Evolutionary conservation across 768 basidiomycete genomes (phyloP), one percentile per base, ranked within the genome.

Genomic region (Termitomyces sp.): DNA sequence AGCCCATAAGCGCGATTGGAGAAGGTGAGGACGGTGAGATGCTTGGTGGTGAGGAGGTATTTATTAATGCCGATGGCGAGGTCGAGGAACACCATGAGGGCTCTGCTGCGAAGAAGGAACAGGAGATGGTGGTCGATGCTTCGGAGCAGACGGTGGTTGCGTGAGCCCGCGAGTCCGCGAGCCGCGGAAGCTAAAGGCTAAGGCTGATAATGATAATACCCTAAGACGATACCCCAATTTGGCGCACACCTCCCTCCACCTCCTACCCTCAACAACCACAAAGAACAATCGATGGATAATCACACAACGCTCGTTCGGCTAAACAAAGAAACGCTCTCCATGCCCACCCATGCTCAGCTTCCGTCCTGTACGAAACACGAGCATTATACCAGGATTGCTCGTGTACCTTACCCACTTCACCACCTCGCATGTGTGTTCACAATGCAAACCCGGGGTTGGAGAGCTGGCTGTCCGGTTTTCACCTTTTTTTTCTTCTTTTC

Each of bases 391-490:
- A 42, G 57, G 57, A 48, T 37, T 52, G 48, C 43, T 38, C 50
- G 36, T 50, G 49, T 36, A 20, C 32, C 36, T 20, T 17, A 11
- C 10, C 20, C 53, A n/a, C 20, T 10, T 9, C n/a, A 34, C 7
- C 20, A n/a, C 36, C 31, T 14, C 47, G 20, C 46, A 47, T 12
- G 20, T 29, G 45, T 57, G 63, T 65, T 65, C 66, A 25, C 53
- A 29, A 29, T 6, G 4, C 25, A 36, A 29, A 66, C 62, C 62
- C 51, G 46, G 65, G 67, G 68, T 67, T 62, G 67, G 74, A 65
- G 73, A 67, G 73, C 73, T 82, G 83, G 85, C 82, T 85, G 78
- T 50, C 34, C 17, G 17, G 3, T 34, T 34, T 34, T n/a, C 32
- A 2, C 4, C 17, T 31, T 31, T 12, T 48, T 49, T 9, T 17